These are phyloP conservation scores for Aureobasidium sp. DNA, from an alignment of 2,329 filamentous ascomycete genomes.

Conservation along the genomic window DNA sequence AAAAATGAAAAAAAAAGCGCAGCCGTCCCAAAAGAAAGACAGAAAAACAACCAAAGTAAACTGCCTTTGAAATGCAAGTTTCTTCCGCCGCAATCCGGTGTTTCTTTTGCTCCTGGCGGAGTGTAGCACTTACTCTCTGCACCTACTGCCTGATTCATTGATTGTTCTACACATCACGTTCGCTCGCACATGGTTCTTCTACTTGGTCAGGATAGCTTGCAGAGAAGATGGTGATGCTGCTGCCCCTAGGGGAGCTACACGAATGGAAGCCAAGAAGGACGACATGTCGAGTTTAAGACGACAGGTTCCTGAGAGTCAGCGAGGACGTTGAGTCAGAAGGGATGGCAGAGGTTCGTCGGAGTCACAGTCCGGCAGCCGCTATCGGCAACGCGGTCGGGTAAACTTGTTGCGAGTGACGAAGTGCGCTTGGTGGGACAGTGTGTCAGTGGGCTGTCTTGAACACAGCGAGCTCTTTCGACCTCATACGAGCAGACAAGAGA, in stretches of 20 bases:
- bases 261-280: neutral
- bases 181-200: neutral
- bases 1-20: neutral
- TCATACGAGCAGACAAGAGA: constrained; percentile 9
- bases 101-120: neutral
- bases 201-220: neutral
- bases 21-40: neutral
- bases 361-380: neutral
- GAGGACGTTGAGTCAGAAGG: neutral
- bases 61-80: neutral
- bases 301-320: neutral
- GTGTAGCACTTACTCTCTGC: neutral
- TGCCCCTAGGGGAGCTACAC: neutral
- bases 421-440: neutral
- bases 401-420: constrained; percentile 5
- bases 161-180: neutral
- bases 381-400: constrained; percentile 4
- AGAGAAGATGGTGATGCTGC: too few relatives aligned
- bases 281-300: neutral
- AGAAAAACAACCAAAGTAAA: neutral
- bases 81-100: neutral
- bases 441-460: neutral
- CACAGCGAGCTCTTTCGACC: neutral
- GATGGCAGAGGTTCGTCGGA: neutral
- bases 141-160: neutral